Percentiles rank a stretch among this genome's conserved stretches.
Evolutionary conservation across 805 yeast species (phyloP).

Genomic region (Saitoella complicata): DNA sequence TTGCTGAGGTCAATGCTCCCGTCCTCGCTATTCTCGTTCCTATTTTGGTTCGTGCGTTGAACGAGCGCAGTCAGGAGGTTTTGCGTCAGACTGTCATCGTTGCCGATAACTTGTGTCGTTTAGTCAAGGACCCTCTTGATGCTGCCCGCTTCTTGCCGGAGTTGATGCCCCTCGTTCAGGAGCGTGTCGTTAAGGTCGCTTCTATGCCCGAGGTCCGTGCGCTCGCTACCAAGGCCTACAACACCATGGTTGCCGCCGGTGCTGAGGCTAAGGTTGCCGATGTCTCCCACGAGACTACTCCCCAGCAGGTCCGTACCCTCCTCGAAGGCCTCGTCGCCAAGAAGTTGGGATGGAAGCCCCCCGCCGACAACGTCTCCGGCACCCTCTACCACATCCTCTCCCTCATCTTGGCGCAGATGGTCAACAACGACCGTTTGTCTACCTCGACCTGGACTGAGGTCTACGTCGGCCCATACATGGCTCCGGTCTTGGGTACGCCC

Average conservation of each 20-base stretch:
- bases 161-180: constrained; percentile 68
- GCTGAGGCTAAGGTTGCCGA: constrained; percentile 31
- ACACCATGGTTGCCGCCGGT: constrained; percentile 47
- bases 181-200: constrained; percentile 76
- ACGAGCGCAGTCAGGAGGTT: constrained; percentile 83
- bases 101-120: constrained; percentile 84
- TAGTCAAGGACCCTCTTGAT: constrained; percentile 85
- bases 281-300: constrained; percentile 18
- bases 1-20: constrained; percentile 96
- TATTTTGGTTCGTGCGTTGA: constrained; percentile 74
- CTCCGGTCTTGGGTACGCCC: neutral
- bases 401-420: neutral
- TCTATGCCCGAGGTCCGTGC: constrained; percentile 93
- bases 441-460: neutral
- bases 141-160: constrained; percentile 76
- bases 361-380: neutral
- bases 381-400: neutral
- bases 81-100: constrained; percentile 93
- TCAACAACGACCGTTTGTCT: neutral
- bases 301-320: no score
- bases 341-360: neutral
- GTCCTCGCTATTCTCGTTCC: constrained; percentile 83
- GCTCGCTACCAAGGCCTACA: constrained; percentile 75
- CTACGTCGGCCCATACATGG: neutral
- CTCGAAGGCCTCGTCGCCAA: neutral